Evolutionary conservation across 179 eudicot species (phyloP), one percentile per base, ranked within the genome.

Genomic region (Beta lomatogona): DNA sequence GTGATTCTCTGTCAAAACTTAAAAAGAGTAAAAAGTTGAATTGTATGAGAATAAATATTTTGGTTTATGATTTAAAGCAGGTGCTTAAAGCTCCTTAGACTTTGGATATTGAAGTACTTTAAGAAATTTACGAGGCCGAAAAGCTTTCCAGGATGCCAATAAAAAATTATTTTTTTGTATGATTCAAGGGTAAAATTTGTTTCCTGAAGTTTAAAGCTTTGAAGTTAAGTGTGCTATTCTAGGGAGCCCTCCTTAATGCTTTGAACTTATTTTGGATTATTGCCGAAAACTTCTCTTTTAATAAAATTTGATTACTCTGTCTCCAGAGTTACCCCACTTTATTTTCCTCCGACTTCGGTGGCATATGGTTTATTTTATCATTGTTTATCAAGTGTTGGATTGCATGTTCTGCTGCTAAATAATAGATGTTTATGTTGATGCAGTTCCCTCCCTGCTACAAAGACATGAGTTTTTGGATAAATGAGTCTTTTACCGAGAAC

Each of bases 401-500:
- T 71, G 15, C 69, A 21, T 44, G 41, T 50, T 79, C 66, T 75
- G 48, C 25, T 45, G 57, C 78, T 60, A 71, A 59, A 69, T 50
- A 10, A 21, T 11, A 65, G 9, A 11, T 63, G 54, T 44, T 52
- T 46, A 1, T 19, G 70, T 54, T 21, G 55, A 52, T 89, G 89
- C 92, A 96, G 98, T 96, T 55, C 84, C 97, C 99, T 83, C 97
- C 98, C 66, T 96, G 99, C 86, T 96, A 88, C 85, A 96, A 96
- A 89, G 98, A 96, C 87, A 82, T 96, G 94, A 96, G 97, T 84
- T 94, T 96, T 86, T 94, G 99, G 99, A 89, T 94, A 59, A 91
- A 83, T 80, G 97, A 94, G 82, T 82, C 93, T 54, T 96, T 94
- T 81, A 94, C 97, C 14, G 99, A 94, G 84, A 94, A 96, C 88